Percentiles rank a stretch among this genome's conserved stretches.
Evolutionary conservation across 2,329 filamentous ascomycete species (phyloP).

Genomic region (Hymenoscyphus fructigenus): DNA sequence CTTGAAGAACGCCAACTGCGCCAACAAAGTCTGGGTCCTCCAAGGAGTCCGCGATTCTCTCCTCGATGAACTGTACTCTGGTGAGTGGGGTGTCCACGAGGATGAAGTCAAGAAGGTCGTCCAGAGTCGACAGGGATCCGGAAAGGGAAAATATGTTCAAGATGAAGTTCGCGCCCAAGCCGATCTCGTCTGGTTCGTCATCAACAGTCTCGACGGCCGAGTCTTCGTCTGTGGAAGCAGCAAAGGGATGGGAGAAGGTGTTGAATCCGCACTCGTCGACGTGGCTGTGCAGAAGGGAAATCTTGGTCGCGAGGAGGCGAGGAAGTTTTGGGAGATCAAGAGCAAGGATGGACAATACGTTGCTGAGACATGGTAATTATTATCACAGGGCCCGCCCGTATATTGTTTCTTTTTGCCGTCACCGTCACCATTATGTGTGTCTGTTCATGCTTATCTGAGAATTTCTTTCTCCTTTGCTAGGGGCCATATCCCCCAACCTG

Average conservation of each 20-base stretch:
- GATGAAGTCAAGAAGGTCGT: constrained; percentile 81
- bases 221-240: constrained; percentile 95
- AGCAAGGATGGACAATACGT: constrained; percentile 93
- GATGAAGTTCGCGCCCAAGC: constrained; percentile 90
- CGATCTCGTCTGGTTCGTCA: constrained; percentile 97
- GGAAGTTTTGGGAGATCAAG: constrained; percentile 88
- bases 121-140: constrained; percentile 63
- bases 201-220: constrained; percentile 92
- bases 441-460: background rate
- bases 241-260: constrained; percentile 96
- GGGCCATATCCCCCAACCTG: background rate
- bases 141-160: constrained; percentile 83
- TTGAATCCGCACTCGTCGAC: constrained; percentile 82
- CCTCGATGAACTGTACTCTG: constrained; percentile 93
- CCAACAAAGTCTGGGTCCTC: constrained; percentile 96
- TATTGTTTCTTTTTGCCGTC: background rate
- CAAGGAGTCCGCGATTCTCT: constrained; percentile 93
- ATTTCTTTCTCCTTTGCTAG: background rate
- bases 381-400: background rate
- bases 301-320: constrained; percentile 76
- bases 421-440: background rate
- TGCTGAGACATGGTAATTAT: constrained; percentile 67
- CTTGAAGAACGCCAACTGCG: constrained; percentile 90
- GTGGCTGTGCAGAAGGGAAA: constrained; percentile 93
- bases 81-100: constrained; percentile 94